Conservation (phyloP, 495 filamentous ascomycete genomes). For the Lasiosphaeria miniovina region DNA sequence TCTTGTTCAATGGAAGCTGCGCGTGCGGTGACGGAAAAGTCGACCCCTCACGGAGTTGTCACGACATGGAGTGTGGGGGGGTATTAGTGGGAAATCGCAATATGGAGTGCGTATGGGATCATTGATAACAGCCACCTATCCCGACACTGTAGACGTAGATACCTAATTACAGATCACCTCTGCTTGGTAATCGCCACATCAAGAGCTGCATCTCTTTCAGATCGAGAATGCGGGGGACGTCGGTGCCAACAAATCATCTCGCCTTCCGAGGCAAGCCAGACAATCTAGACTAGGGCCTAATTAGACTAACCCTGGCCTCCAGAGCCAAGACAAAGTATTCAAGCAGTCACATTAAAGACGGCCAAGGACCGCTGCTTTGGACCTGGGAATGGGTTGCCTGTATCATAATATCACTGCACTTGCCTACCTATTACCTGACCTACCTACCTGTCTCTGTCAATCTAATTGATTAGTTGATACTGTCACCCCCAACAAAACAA, state of each 20-base stretch:
- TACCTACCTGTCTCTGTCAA: neutral
- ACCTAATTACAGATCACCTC: neutral
- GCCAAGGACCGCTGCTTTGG: too few species aligned
- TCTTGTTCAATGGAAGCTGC: too few species aligned
- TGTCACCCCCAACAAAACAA: constrained; percentile 5
- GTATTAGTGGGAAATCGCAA: constrained; percentile 11
- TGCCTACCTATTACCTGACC: neutral
- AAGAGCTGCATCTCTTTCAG: neutral
- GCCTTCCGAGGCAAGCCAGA: too few species aligned
- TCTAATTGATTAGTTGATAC: neutral
- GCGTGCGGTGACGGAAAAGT: too few species aligned
- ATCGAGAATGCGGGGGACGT: too few species aligned
- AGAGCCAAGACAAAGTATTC: too few species aligned
- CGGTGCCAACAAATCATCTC: too few species aligned
- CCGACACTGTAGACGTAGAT: too few species aligned
- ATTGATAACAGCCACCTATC: constrained; percentile 13
- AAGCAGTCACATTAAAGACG: too few species aligned
- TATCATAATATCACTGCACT: neutral
- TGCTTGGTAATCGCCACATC: neutral
- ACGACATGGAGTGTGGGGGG: neutral
- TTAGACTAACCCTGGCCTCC: too few species aligned
- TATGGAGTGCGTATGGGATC: constrained; percentile 14
- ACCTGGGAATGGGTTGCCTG: too few species aligned
- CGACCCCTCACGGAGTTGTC: neutral
- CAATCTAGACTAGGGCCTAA: too few species aligned